Conservation (phyloP, 306 rosid species). For the Styphnolobium japonicum region DNA sequence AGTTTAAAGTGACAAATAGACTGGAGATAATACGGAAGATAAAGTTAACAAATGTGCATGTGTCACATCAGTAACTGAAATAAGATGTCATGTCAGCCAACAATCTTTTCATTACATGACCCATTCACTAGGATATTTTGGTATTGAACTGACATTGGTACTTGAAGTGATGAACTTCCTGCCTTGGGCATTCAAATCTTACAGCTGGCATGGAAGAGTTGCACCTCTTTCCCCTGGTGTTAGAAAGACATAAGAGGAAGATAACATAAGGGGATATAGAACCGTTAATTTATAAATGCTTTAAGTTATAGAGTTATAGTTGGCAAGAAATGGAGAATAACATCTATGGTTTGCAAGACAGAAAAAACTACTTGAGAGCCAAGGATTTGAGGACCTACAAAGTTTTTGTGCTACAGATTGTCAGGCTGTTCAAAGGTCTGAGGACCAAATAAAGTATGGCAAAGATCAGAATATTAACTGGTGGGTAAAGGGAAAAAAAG, state of each 20-base stretch:
- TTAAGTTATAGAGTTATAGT: background rate
- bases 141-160: background rate
- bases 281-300: background rate
- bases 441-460: too few species aligned
- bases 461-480: too few species aligned
- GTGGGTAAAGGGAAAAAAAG: too few species aligned
- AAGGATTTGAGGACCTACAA: too few species aligned
- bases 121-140: background rate
- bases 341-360: background rate
- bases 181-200: too few species aligned
- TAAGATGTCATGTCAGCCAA: background rate
- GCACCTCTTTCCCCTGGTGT: background rate
- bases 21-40: background rate
- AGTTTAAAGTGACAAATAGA: background rate
- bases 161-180: background rate
- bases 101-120: background rate
- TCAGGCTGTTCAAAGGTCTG: too few species aligned
- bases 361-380: background rate
- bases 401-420: too few species aligned
- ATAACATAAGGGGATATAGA: background rate
- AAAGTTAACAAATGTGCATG: background rate
- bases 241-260: background rate
- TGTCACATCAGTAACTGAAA: background rate
- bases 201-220: background rate
- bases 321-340: background rate